Conservation (phyloP, 2,329 filamentous ascomycete species). For the Hymenoscyphus infarciens region DNA sequence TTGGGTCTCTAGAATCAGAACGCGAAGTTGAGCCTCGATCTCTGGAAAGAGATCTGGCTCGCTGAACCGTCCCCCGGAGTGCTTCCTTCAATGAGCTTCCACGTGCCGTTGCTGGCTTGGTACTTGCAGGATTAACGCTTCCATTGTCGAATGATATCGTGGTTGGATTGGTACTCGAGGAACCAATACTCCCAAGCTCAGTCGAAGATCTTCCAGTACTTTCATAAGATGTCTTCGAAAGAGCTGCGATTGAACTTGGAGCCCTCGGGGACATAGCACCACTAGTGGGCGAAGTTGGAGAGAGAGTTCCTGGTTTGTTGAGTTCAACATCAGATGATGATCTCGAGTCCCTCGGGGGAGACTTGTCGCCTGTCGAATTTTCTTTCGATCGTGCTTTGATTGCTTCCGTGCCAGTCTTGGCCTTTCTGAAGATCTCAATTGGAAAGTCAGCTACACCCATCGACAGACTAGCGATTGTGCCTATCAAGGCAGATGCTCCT, state of each 20-base stretch:
- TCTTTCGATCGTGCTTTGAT: constrained; percentile 13
- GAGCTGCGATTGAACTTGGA: constrained; percentile 13
- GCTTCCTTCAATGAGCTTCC: constrained; percentile 32
- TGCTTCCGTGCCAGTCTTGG: constrained; percentile 26
- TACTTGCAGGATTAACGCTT: neutral
- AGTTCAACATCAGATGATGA: constrained; percentile 22
- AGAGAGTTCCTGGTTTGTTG: constrained; percentile 3
- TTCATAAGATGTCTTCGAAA: constrained; percentile 30
- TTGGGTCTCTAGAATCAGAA: constrained; percentile 20
- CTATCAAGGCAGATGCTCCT: constrained; percentile 72
- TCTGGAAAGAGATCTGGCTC: constrained; percentile 24
- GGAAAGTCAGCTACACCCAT: constrained; percentile 78
- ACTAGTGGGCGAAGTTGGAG: neutral
- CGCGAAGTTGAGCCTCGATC: constrained; percentile 20
- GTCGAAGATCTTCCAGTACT: constrained; percentile 22
- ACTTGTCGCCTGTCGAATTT: constrained; percentile 11
- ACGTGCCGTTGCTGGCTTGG: constrained; percentile 7
- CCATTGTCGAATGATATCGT: neutral
- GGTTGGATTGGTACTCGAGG: constrained; percentile 22
- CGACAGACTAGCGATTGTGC: constrained; percentile 75
- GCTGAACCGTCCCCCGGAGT: constrained; percentile 30
- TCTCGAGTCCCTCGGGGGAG: constrained; percentile 14
- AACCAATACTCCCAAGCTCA: constrained; percentile 15
- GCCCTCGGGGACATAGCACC: constrained; percentile 10
- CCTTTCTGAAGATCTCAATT: constrained; percentile 49